These are phyloP conservation scores for Lachnum nothofagi DNA, from an alignment of 2,329 filamentous ascomycete genomes.

Conservation along the genomic window DNA sequence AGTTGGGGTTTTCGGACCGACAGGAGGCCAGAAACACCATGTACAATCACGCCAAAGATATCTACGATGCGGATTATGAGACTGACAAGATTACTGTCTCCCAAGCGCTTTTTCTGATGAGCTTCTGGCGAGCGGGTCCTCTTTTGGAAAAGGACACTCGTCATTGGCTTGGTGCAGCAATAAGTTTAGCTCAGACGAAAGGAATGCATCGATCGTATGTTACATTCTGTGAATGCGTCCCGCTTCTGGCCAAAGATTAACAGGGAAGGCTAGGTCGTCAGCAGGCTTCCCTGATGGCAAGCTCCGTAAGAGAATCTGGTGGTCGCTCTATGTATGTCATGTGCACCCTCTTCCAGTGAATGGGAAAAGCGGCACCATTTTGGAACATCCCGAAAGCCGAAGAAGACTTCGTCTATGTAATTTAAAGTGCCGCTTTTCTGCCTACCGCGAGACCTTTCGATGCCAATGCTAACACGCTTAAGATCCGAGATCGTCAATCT, in stretches of 20 bases:
- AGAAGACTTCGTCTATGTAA: no score
- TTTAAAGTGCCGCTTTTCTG: no score
- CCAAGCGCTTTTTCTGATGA: slow-evolving; percentile 49
- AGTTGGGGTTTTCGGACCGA: slow-evolving; percentile 44
- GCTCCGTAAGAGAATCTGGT: slow-evolving; percentile 17
- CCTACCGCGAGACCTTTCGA: no score
- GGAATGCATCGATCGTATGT: slow-evolving; percentile 37
- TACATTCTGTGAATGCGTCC: not conserved
- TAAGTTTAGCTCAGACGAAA: slow-evolving; percentile 47
- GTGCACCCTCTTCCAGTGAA: no score
- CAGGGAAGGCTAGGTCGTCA: not conserved
- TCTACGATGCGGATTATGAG: slow-evolving; percentile 51
- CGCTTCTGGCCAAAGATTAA: not conserved
- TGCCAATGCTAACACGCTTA: slow-evolving; percentile 1
- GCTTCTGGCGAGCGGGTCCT: slow-evolving; percentile 50
- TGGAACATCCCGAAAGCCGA: no score
- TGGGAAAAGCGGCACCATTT: no score
- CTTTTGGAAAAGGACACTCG: slow-evolving; percentile 44
- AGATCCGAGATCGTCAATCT: slow-evolving; percentile 45
- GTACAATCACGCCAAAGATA: slow-evolving; percentile 46
- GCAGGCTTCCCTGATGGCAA: slow-evolving; percentile 8
- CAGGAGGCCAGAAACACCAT: slow-evolving; percentile 46
- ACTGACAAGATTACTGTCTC: slow-evolving; percentile 46
- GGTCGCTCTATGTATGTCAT: slow-evolving; percentile 5
- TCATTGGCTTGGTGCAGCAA: slow-evolving; percentile 48